Evolutionary conservation across 352 stramenopile genomes (phyloP), one percentile per base, ranked within the genome.

Genomic region (Phytophthora idaei): DNA sequence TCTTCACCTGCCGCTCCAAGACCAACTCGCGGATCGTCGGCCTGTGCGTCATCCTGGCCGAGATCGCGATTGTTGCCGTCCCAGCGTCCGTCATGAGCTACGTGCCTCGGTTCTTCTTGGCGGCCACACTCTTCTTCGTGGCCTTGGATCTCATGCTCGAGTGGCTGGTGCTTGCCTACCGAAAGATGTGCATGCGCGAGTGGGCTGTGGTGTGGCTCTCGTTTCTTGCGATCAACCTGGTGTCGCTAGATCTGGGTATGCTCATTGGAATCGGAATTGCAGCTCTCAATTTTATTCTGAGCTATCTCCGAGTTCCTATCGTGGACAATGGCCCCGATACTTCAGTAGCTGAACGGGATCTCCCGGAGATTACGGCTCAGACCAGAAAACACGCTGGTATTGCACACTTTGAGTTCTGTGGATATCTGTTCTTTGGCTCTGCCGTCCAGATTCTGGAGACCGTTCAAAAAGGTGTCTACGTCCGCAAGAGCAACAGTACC

Each of bases 91-190:
- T 99, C 45, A 89, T 99, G 67, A 92, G 88, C 41, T 98, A 92
- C 74, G 75, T 99, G 29, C 97, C 97, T 21, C 96, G 93, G 25
- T 97, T 98, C 74, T 99, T 99, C 77, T 99, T 99, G 69, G 97
- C 96, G 3, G 93, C 92, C 15, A 89, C 98, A 46, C 81, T 99
- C 31, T 90, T 98, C 25, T 97, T 99, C 75, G 98, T 99, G 61
- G 96, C 93, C 34, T 81, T 98, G 9, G 97, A 99, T 77, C 74
- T 99, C 2, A 93, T 99, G 89, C 76, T 94, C 56, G 97, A 99
- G 75, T 99, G 97, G 97, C 83, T 99, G 49, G 67, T 92, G 49
- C 73, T 88, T 36, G 83, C 90, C 4, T 87, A 87, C 56, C 80
- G 85, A 67, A 92, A 91, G 68, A 73, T 93, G 39, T 78, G 90